phyloP scores from a whole-genome alignment of 2,329 filamentous ascomycete species.

The Phoma herbarum region DNA sequence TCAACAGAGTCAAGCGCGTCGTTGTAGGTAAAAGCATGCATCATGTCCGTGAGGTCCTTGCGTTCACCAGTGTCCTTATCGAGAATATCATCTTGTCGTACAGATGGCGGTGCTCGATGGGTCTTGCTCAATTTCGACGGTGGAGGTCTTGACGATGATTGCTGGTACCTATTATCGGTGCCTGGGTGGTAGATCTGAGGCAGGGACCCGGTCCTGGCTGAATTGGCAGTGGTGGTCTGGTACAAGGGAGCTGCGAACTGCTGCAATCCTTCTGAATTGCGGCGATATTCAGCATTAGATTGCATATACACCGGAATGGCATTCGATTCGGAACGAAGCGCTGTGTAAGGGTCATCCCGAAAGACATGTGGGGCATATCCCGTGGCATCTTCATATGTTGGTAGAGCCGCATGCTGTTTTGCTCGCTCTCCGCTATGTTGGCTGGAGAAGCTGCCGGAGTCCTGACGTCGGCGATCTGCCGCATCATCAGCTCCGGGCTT shows the following conservation, averaged over 20 bases:
- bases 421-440: conserved; percentile 26
- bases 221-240: conserved; percentile 23
- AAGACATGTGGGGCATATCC: conserved; percentile 18
- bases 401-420: conserved; percentile 18
- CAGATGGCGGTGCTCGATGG: conserved; percentile 29
- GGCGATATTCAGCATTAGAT: conserved; percentile 32
- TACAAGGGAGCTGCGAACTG: conserved; percentile 36
- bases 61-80: conserved; percentile 46
- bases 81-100: conserved; percentile 33
- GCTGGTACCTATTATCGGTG: conserved; percentile 5
- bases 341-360: conserved; percentile 34
- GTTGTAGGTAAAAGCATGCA: conserved; percentile 43
- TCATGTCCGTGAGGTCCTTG: conserved; percentile 46
- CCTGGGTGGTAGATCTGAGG: conserved; percentile 24
- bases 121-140: conserved; percentile 36
- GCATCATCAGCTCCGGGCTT: conserved; percentile 22
- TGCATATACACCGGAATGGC: conserved; percentile 9
- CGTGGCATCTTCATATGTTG: conserved; percentile 24
- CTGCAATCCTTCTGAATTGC: conserved; percentile 37
- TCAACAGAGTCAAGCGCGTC: conserved; percentile 35
- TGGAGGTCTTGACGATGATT: conserved; percentile 19
- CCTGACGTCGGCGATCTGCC: conserved; percentile 29
- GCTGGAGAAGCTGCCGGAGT: conserved; percentile 37
- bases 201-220: conserved; percentile 26
- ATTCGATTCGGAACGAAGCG: conserved; percentile 5